phyloP scores from a whole-genome alignment of 768 basidiomycete genomes.

The Mycena indigotica region DNA sequence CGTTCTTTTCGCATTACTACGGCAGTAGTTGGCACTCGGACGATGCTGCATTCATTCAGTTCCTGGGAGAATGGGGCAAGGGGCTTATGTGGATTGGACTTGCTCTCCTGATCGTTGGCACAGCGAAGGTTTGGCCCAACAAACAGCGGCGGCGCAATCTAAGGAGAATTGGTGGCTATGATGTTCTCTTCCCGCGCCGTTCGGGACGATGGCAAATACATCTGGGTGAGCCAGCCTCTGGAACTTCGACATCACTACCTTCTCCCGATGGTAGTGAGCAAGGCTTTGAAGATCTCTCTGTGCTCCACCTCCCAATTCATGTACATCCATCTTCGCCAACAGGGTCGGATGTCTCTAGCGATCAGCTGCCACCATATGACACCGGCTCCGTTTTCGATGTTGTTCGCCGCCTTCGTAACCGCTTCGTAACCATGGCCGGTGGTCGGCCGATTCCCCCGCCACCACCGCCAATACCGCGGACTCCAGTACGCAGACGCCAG shows the following conservation, averaged over 20 bases:
- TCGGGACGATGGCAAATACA: conserved; percentile 77
- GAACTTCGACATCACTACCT: conserved; percentile 49
- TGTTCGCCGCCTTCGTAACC: conserved; percentile 58
- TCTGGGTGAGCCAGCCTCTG: conserved; percentile 54
- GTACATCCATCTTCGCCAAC: conserved; percentile 59
- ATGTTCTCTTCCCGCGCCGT: conserved; percentile 76
- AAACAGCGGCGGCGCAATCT: conserved; percentile 63
- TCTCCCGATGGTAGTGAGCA: conserved; percentile 43
- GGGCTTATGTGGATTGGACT: conserved; percentile 83
- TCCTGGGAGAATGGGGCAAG: conserved; percentile 89
- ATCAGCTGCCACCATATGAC: conserved; percentile 44
- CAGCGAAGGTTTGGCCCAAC: conserved; percentile 56
- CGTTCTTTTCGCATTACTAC: conserved; percentile 97
- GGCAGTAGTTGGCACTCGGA: conserved; percentile 98
- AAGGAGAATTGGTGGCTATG: conserved; percentile 70
- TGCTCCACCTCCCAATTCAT: conserved; percentile 68
- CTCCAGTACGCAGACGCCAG: conserved; percentile 52
- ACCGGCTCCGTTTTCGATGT: conserved; percentile 55
- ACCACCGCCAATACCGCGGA: conserved; percentile 36
- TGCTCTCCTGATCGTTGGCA: conserved; percentile 68
- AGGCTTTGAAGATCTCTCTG: conserved; percentile 51
- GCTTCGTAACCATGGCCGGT: conserved; percentile 51
- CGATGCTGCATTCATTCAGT: conserved; percentile 96
- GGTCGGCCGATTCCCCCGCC: conserved; percentile 26
- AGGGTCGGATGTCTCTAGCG: conserved; percentile 50